Percentiles rank a stretch among this genome's conserved stretches.
Evolutionary conservation across 2,329 filamentous ascomycete genomes (phyloP).

Genomic region (Sarocladium oryzae): DNA sequence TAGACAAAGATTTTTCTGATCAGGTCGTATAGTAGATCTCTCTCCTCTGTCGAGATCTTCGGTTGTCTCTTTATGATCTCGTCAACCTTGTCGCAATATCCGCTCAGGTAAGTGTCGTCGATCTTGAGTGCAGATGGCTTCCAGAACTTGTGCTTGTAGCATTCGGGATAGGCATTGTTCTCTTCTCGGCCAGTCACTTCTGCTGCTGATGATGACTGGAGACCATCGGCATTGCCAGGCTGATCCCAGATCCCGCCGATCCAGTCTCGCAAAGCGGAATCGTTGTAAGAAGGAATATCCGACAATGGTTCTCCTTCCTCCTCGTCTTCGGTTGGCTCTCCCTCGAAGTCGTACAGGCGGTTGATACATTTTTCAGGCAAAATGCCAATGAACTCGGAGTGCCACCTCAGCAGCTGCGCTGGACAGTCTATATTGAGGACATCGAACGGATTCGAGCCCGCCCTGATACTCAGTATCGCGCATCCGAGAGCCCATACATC

Average conservation of each 20-base stretch:
- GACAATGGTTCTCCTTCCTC: not conserved
- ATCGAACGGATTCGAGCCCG: conserved; percentile 11
- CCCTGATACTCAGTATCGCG: conserved; percentile 10
- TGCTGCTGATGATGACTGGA: conserved; percentile 10
- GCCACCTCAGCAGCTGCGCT: conserved; percentile 8
- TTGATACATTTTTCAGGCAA: conserved; percentile 10
- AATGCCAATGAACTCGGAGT: conserved; percentile 11
- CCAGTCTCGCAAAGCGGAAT: not conserved
- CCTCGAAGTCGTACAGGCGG: conserved; percentile 11
- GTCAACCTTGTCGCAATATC: conserved; percentile 10
- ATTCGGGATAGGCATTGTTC: too few species aligned
- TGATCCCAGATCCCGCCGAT: conserved; percentile 6
- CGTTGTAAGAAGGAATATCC: not conserved
- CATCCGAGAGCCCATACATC: conserved; percentile 14
- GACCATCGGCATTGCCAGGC: conserved; percentile 12
- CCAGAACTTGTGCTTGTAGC: too few species aligned
- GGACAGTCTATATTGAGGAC: conserved; percentile 8
- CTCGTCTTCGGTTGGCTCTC: conserved; percentile 9
- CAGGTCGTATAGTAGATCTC: conserved; percentile 12
- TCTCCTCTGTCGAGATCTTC: conserved; percentile 10
- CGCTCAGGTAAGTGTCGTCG: conserved; percentile 10
- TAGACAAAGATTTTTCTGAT: conserved; percentile 12
- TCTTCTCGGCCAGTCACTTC: conserved; percentile 5
- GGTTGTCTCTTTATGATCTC: too few species aligned
- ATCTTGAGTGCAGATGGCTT: conserved; percentile 1